A percentile compares a stretch with the other conserved stretches of the same genome.
phyloP scores from a whole-genome alignment of 2,329 filamentous ascomycete species.

The Calonectria fujianensis region DNA sequence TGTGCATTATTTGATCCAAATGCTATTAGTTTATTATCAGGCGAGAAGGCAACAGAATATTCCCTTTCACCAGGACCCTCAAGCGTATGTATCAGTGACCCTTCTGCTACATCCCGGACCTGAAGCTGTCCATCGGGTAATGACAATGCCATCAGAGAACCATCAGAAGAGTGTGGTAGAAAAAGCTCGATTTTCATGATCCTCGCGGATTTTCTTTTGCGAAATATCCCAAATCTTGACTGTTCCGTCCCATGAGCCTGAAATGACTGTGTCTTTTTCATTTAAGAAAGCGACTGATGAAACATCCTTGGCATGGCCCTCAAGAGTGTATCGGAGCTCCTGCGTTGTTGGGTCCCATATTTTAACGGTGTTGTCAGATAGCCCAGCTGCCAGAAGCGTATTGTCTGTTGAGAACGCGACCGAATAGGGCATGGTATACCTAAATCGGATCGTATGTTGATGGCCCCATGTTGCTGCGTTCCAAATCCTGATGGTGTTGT shows the following conservation, averaged over 20 bases:
- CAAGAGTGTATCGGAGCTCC: not conserved
- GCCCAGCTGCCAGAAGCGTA: not conserved
- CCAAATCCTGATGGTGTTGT: not conserved
- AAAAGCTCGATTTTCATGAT: too few relatives aligned
- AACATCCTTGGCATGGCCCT: not conserved
- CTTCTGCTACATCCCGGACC: too few relatives aligned
- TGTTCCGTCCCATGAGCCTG: not conserved
- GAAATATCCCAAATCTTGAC: not conserved
- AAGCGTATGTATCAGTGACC: too few relatives aligned
- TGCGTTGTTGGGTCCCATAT: constrained; percentile 2
- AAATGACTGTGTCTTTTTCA: not conserved
- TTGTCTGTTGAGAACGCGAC: not conserved
- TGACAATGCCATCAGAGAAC: too few relatives aligned
- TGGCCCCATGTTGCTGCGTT: not conserved
- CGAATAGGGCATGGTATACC: not conserved
- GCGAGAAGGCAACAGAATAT: not conserved
- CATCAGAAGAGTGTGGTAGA: too few relatives aligned
- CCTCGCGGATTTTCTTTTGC: too few relatives aligned
- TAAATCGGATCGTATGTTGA: not conserved
- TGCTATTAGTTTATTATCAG: not conserved
- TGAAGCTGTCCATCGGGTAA: too few relatives aligned
- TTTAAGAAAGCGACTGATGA: not conserved
- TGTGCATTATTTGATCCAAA: not conserved
- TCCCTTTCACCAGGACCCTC: too few relatives aligned
- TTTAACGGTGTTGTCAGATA: not conserved